Evolutionary conservation across 257 asterid species (phyloP).

Genomic region (Solanum sitiens): DNA sequence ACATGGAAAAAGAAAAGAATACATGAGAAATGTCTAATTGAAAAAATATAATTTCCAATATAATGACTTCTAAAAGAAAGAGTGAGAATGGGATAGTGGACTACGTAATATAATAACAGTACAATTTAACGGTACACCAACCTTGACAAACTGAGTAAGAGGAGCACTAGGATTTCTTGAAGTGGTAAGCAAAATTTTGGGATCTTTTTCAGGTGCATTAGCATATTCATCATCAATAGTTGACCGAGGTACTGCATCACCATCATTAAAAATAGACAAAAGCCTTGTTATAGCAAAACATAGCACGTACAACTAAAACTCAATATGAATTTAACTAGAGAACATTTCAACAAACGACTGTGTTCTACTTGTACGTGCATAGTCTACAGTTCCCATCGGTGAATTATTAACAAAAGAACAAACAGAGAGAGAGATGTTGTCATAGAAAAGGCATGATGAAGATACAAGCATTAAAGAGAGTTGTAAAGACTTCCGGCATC

Average conservation of each 20-base stretch:
- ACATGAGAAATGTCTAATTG: not conserved
- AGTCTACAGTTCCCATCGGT: not conserved
- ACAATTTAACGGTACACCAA: not conserved
- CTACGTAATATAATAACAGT: not conserved
- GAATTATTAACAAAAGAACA: not conserved
- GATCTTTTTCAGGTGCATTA: constrained; percentile 66
- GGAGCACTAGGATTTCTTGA: constrained; percentile 96
- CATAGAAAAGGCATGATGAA: not conserved
- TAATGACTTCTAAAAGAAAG: not conserved
- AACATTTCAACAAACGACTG: not conserved
- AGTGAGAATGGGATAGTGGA: not conserved
- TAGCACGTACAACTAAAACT: not conserved
- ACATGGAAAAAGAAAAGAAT: not conserved
- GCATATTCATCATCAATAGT: constrained; percentile 95
- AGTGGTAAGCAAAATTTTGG: constrained; percentile 83
- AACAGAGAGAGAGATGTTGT: not conserved
- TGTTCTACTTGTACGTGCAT: not conserved
- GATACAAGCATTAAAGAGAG: not conserved
- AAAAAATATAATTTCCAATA: not conserved
- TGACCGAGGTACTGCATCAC: constrained; percentile 56
- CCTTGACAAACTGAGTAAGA: constrained; percentile 93
- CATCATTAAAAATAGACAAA: not conserved
- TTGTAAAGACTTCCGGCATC: not conserved
- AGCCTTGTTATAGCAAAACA: not conserved
- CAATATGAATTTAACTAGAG: not conserved